Evolutionary conservation across 768 basidiomycete genomes (phyloP), one percentile per base, ranked within the genome.

Genomic region (Russula olivacea): DNA sequence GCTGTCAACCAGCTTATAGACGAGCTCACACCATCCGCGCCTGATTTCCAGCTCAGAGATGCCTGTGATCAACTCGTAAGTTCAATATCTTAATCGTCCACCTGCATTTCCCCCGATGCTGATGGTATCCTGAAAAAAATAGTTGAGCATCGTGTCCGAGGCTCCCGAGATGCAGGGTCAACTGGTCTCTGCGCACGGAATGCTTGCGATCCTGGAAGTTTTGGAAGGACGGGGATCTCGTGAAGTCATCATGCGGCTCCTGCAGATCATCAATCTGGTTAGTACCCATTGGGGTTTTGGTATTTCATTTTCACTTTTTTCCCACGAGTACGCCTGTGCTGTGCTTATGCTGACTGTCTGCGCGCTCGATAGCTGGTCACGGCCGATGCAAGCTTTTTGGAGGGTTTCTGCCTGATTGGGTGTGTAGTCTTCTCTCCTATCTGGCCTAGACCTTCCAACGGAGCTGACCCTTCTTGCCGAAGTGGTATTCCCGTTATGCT

Each of bases 401-500:
- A 99, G 74, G 93, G 93, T 68, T 93, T 98, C 76, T 98, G 96
- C 74, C 78, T 98, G 58, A 89, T 94, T 69, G 90, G 89, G 85
- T 87, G 68, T 41, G 82, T 72, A 14, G 7, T 30, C 11, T 17
- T 43, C n/a, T 28, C 30, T 43, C 43, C 43, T 28, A 38, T 52
- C 28, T 25, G 4, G 23, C n/a, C 34, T 28, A 32, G 54, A 14
- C 48, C 23, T 34, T 54, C 8, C 38, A 34, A 23, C 51, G 15
- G 25, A 59, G n/a, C 45, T 61, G 34, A 59, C 48, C 40, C 2
- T 25, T 53, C 50, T 61, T 9, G 15, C 17, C 40, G 14, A 60
- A 89, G 93, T 34, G 96, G 96, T 15, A 98, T 98, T 64, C 94
- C 97, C 15, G 89, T 98, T 17, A 87, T 98, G 78, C 94, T 97